A percentile compares a stretch with the other conserved stretches of the same genome.
phyloP scores from a whole-genome alignment of 176 grass and related monocot genomes.

The Puccinellia tenuiflora region DNA sequence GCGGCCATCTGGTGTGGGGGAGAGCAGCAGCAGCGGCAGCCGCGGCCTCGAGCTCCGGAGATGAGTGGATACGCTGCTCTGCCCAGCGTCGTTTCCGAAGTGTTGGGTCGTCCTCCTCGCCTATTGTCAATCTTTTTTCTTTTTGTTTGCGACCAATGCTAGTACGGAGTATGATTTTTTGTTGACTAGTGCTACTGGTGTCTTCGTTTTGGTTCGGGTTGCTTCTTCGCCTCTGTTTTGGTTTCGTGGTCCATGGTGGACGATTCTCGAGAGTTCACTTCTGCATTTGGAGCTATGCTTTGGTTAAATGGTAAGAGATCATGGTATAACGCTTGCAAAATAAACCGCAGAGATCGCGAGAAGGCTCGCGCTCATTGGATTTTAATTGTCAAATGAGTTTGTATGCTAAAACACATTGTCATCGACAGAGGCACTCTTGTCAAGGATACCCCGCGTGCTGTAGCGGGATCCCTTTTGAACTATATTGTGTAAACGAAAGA shows the following conservation, averaged over 20 bases:
- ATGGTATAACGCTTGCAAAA: too few species aligned
- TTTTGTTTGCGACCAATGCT: too few species aligned
- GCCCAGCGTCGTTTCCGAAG: neutral
- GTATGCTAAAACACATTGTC: too few species aligned
- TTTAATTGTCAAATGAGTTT: too few species aligned
- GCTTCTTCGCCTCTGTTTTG: neutral
- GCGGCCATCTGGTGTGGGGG: constrained; percentile 27
- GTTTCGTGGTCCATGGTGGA: neutral
- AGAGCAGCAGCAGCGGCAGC: neutral
- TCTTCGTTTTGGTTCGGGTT: neutral
- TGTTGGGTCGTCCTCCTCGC: neutral
- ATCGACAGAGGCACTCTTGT: too few species aligned
- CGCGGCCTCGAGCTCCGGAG: neutral
- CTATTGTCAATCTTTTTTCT: neutral
- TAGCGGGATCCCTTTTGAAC: too few species aligned
- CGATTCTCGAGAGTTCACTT: neutral
- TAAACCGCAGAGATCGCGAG: too few species aligned
- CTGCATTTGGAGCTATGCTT: neutral
- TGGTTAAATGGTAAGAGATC: too few species aligned
- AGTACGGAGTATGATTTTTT: neutral
- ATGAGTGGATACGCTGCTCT: constrained; percentile 35
- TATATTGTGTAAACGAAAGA: too few species aligned
- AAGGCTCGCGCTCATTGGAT: too few species aligned
- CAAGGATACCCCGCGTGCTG: too few species aligned
- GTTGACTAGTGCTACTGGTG: neutral